A percentile compares a stretch with the other conserved stretches of the same genome.
phyloP scores from a whole-genome alignment of 2,329 filamentous ascomycete species.

The Colletotrichum abscissum region DNA sequence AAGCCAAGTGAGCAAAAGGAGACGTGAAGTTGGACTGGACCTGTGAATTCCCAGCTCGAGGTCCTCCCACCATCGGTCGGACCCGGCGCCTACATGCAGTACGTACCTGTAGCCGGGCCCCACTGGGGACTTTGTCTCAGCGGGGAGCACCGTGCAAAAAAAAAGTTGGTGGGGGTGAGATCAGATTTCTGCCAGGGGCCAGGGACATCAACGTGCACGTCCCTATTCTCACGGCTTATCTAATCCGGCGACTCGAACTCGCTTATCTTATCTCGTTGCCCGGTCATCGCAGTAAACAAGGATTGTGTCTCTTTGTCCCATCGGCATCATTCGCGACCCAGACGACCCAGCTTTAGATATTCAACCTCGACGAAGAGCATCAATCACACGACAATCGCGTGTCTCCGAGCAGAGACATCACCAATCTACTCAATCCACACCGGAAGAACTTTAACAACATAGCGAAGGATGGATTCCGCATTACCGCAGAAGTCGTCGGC shows the following conservation, averaged over 20 bases:
- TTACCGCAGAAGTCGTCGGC: constrained; percentile 32
- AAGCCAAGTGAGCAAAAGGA: background rate
- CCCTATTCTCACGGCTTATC: background rate
- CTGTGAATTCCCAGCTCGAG: background rate
- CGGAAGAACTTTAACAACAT: background rate
- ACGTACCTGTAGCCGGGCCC: constrained; percentile 1
- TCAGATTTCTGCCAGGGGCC: constrained; percentile 3
- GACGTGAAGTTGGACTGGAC: constrained; percentile 18
- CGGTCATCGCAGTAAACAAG: constrained; percentile 32
- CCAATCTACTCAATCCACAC: background rate
- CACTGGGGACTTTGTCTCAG: constrained; percentile 19
- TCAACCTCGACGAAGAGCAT: constrained; percentile 5
- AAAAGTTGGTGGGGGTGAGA: constrained; percentile 8
- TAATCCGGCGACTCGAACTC: background rate
- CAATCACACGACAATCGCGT: constrained; percentile 1
- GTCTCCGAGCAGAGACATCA: background rate
- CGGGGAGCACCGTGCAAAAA: constrained; percentile 27
- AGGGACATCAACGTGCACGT: constrained; percentile 2
- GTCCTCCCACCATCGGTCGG: constrained; percentile 14
- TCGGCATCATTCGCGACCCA: background rate
- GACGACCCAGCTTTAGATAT: background rate
- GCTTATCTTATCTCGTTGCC: constrained; percentile 34
- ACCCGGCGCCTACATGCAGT: background rate
- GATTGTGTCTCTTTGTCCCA: constrained; percentile 10
- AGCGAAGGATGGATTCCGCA: constrained; percentile 27